Evolutionary conservation across 176 grass and related monocot genomes (phyloP).

Genomic region (Carex pumila): DNA sequence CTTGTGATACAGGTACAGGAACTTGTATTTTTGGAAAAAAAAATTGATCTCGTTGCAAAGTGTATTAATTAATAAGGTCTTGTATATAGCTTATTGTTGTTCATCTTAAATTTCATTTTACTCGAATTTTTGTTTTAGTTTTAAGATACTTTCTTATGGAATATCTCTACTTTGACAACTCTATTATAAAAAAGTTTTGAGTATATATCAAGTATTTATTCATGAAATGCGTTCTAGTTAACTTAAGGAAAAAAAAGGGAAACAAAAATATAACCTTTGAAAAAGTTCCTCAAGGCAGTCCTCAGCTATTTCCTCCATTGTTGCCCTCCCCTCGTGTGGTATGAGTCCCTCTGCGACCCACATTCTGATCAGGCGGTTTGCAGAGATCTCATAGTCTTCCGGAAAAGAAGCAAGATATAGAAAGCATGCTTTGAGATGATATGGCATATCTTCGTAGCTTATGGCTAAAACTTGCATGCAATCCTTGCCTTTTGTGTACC

Average conservation of each 20-base stretch:
- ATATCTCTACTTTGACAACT: no score
- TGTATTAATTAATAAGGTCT: no score
- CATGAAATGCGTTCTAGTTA: no score
- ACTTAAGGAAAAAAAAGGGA: neutral
- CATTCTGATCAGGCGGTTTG: neutral
- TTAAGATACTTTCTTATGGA: no score
- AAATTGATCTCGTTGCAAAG: no score
- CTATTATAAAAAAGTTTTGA: no score
- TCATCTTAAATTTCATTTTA: no score
- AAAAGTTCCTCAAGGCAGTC: neutral
- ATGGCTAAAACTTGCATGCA: neutral
- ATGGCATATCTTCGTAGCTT: neutral
- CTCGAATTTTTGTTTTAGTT: no score
- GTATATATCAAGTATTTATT: no score
- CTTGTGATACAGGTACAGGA: no score
- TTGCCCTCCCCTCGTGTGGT: neutral
- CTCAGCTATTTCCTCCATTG: neutral
- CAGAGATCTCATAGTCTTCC: neutral
- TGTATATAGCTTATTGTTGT: no score
- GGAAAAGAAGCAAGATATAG: neutral
- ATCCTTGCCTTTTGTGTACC: neutral
- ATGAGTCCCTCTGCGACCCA: neutral
- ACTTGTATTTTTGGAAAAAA: no score
- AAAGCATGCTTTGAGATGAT: neutral
- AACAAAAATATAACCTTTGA: neutral